Evolutionary conservation across 106 monocot species (phyloP), one percentile per base, ranked within the genome.

Genomic region (Allium sativum): DNA sequence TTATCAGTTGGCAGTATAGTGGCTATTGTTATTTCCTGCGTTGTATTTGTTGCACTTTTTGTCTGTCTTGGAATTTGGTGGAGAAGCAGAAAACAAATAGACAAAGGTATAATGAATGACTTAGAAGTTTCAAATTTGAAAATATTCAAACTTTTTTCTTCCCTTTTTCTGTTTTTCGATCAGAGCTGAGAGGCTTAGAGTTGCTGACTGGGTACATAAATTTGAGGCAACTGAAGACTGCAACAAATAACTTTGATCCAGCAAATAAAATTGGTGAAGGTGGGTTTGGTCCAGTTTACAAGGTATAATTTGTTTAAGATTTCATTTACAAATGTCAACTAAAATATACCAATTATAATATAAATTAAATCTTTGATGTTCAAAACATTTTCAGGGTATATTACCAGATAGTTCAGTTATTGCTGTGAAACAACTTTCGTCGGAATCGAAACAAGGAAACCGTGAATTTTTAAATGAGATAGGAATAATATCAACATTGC

Each of bases 261-360:
- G 45, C 57, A 42, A 77, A 77, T 68, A 77, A 77, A 54, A 72
- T 77, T 18, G 77, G 77, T 5, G 77, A 77, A 72, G 77, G 77
- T 7, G 77, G 77, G 15, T 77, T 77, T 68, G 77, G 77, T 43
- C 66, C 77, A 48, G 77, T 75, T 69, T 75, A 75, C 57, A 69
- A 69, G 75, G 75, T 64, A 43, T 54, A 7, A 11, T n/a, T n/a
- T n/a, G n/a, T n/a, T n/a, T n/a, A n/a, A n/a, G n/a, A n/a, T n/a
- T n/a, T n/a, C n/a, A n/a, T n/a, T n/a, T n/a, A n/a, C n/a, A n/a
- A n/a, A n/a, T n/a, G n/a, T n/a, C n/a, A n/a, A n/a, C n/a, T n/a
- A n/a, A n/a, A n/a, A n/a, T n/a, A n/a, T n/a, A n/a, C n/a, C n/a
- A n/a, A n/a, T n/a, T n/a, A n/a, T n/a, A n/a, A n/a, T n/a, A n/a